Evolutionary conservation across 148 eudicot species (phyloP).

Genomic region (Drosera capensis): DNA sequence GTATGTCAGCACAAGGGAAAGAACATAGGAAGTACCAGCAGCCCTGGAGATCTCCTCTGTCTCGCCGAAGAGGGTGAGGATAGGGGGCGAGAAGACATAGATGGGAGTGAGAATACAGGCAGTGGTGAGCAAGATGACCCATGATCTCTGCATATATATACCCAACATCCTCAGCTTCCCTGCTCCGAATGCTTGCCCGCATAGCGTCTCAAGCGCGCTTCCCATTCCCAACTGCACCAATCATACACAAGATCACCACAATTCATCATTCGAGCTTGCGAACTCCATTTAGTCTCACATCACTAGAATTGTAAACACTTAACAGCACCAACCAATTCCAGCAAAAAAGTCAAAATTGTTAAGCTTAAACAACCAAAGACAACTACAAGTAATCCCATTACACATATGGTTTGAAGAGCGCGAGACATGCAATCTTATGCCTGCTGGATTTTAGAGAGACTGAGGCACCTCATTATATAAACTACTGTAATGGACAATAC

Average conservation of each 20-base stretch:
- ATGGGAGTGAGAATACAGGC: conserved; percentile 34
- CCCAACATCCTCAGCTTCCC: conserved; percentile 54
- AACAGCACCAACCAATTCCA: neutral
- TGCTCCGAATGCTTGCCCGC: conserved; percentile 82
- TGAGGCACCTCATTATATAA: too few species aligned
- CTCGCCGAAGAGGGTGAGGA: conserved; percentile 40
- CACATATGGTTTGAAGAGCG: neutral
- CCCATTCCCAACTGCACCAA: conserved; percentile 74
- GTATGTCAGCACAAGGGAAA: neutral
- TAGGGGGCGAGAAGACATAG: conserved; percentile 43
- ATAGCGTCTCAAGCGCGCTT: conserved; percentile 71
- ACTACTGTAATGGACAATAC: too few species aligned
- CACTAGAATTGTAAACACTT: neutral
- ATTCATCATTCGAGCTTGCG: neutral
- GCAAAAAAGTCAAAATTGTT: too few species aligned
- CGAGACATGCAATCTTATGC: too few species aligned
- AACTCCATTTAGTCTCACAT: neutral
- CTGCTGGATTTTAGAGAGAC: too few species aligned
- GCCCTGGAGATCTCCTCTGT: conserved; percentile 44
- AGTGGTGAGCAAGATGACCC: conserved; percentile 48
- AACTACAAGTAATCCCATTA: too few species aligned
- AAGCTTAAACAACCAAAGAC: too few species aligned
- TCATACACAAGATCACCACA: neutral
- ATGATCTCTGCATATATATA: conserved; percentile 69
- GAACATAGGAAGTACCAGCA: conserved; percentile 21